Conservation (phyloP, 257 asterid species). For the Orobanche coerulescens region DNA sequence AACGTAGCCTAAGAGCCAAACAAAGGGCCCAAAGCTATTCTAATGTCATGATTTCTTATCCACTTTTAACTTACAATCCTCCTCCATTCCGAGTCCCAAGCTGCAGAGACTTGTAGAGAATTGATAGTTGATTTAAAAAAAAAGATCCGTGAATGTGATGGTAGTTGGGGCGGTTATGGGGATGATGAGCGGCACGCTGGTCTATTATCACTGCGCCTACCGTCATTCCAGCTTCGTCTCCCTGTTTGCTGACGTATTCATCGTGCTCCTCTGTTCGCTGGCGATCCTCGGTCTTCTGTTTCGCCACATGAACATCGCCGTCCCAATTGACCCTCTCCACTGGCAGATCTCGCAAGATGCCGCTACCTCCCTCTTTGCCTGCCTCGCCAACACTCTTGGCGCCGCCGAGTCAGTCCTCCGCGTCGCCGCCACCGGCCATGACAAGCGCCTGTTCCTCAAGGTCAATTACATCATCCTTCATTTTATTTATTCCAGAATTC, state of each 20-base stretch:
- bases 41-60: too few relatives aligned
- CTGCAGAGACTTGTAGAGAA: neutral
- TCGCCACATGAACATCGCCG: conserved; percentile 91
- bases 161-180: conserved; percentile 45
- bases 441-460: conserved; percentile 87
- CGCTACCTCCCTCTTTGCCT: conserved; percentile 68
- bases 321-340: conserved; percentile 92
- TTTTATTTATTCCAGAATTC: neutral
- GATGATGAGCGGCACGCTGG: conserved; percentile 64
- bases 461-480: conserved; percentile 17
- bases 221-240: conserved; percentile 70
- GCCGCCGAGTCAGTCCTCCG: conserved; percentile 98
- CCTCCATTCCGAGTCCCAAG: conserved; percentile 41
- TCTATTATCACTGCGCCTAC: conserved; percentile 89
- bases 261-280: conserved; percentile 79
- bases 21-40: too few relatives aligned
- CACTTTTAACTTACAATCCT: too few relatives aligned
- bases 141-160: conserved; percentile 11
- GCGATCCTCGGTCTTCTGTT: conserved; percentile 95
- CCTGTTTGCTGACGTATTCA: conserved; percentile 79
- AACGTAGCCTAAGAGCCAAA: too few relatives aligned
- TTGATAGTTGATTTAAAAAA: neutral
- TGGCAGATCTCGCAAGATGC: conserved; percentile 98
- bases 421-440: conserved; percentile 98
- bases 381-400: conserved; percentile 88